These are phyloP conservation scores for Pichia inconspicua DNA, from an alignment of 1,139 yeast species.

Conservation along the genomic window DNA sequence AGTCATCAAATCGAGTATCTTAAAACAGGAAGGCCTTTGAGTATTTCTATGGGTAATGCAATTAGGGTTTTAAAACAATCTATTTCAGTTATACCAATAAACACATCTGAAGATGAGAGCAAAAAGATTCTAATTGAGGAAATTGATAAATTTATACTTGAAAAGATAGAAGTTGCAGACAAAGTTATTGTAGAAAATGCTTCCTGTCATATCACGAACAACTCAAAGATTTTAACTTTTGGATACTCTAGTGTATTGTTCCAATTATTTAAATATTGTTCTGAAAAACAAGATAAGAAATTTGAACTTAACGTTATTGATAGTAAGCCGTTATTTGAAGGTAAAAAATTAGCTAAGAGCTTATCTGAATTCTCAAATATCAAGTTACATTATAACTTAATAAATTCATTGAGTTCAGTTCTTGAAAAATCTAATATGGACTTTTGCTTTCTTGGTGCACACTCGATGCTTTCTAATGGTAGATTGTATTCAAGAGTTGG, in stretches of 20 bases:
- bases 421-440: conserved; percentile 64
- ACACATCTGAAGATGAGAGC: conserved; percentile 64
- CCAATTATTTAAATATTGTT: conserved; percentile 67
- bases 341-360: conserved; percentile 62
- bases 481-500: conserved; percentile 91
- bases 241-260: conserved; percentile 84
- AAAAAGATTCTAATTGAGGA: conserved; percentile 56
- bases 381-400: conserved; percentile 65
- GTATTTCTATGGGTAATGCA: conserved; percentile 95
- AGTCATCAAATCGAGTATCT: conserved; percentile 93
- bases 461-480: conserved; percentile 94
- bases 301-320: conserved; percentile 86
- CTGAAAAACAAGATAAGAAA: conserved; percentile 47
- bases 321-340: conserved; percentile 94
- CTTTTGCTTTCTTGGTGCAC: conserved; percentile 91
- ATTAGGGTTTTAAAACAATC: conserved; percentile 96
- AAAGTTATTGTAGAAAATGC: conserved; percentile 79
- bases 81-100: conserved; percentile 70
- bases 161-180: conserved; percentile 78
- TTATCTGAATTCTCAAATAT: conserved; percentile 50
- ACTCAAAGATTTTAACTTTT: conserved; percentile 76
- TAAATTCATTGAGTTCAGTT: conserved; percentile 73
- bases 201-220: conserved; percentile 64
- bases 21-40: conserved; percentile 84
- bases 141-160: conserved; percentile 77